Percentiles rank a stretch among this genome's conserved stretches.
Conservation (phyloP, 768 basidiomycete genomes). For the Scleroderma citrinum region DNA sequence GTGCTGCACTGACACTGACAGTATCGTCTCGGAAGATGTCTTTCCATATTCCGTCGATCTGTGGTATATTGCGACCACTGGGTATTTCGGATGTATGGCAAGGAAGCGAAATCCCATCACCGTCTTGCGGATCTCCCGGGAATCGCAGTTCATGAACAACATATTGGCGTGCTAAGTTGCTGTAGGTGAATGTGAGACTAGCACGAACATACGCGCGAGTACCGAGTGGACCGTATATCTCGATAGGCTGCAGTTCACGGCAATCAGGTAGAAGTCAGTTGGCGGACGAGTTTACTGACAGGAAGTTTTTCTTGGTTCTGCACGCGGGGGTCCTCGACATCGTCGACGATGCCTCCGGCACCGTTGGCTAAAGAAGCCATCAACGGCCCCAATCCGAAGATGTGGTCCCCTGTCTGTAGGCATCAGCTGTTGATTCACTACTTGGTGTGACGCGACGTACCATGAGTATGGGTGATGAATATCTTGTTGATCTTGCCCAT, state of each 20-base stretch:
- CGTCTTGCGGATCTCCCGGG: conserved; percentile 48
- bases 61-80: conserved; percentile 57
- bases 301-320: conserved; percentile 12
- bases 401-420: conserved; percentile 62
- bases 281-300: conserved; percentile 10
- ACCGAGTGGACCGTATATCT: conserved; percentile 84
- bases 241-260: conserved; percentile 45
- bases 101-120: conserved; percentile 44
- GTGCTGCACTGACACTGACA: conserved; percentile 67
- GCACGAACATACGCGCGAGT: conserved; percentile 75
- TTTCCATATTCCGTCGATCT: conserved; percentile 56
- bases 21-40: conserved; percentile 53
- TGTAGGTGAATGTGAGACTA: conserved; percentile 62
- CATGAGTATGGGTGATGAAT: conserved; percentile 88
- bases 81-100: conserved; percentile 50
- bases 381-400: conserved; percentile 68
- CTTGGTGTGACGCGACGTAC: conserved; percentile 30
- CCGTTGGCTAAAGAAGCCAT: conserved; percentile 70
- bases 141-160: conserved; percentile 80
- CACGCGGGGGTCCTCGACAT: conserved; percentile 52
- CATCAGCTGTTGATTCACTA: conserved; percentile 1
- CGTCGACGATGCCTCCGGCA: conserved; percentile 58
- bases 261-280: background rate
- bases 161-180: conserved; percentile 58
- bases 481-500: conserved; percentile 79